Conservation (phyloP, 192 early-diverging fungal species). For the Umbelopsis ramanniana region DNA sequence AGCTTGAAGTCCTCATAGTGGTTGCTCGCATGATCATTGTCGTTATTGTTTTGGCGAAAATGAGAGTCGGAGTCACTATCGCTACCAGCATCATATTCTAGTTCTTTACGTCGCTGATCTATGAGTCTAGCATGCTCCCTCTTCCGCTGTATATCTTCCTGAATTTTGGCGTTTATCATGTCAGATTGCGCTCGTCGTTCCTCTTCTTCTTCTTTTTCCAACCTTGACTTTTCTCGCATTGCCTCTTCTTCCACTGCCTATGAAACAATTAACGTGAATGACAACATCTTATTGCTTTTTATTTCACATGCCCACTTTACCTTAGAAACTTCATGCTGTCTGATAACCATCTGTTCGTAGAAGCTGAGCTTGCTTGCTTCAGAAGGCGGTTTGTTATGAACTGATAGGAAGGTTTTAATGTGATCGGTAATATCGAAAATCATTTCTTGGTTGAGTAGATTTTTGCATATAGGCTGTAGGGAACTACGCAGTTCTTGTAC, state of each 20-base stretch:
- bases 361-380: constrained; percentile 58
- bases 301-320: constrained; percentile 3
- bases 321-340: constrained; percentile 53
- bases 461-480: constrained; percentile 42
- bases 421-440: constrained; percentile 64
- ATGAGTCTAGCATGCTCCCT: constrained; percentile 32
- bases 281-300: background rate
- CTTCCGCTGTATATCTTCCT: constrained; percentile 36
- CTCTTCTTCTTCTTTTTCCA: constrained; percentile 48
- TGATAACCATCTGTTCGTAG: constrained; percentile 58
- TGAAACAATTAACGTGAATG: background rate
- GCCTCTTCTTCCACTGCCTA: constrained; percentile 51
- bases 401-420: constrained; percentile 63
- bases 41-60: background rate
- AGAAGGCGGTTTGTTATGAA: constrained; percentile 52
- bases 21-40: background rate
- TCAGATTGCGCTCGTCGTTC: constrained; percentile 38
- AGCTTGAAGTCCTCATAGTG: constrained; percentile 30
- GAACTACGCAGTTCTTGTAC: constrained; percentile 46
- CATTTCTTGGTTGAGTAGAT: constrained; percentile 65
- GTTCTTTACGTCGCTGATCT: constrained; percentile 28
- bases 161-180: constrained; percentile 39
- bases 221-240: constrained; percentile 32
- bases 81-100: constrained; percentile 22
- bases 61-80: constrained; percentile 30